These are phyloP conservation scores for Stevia rebaudiana DNA, from an alignment of 140 eudicot genomes.

Conservation along the genomic window DNA sequence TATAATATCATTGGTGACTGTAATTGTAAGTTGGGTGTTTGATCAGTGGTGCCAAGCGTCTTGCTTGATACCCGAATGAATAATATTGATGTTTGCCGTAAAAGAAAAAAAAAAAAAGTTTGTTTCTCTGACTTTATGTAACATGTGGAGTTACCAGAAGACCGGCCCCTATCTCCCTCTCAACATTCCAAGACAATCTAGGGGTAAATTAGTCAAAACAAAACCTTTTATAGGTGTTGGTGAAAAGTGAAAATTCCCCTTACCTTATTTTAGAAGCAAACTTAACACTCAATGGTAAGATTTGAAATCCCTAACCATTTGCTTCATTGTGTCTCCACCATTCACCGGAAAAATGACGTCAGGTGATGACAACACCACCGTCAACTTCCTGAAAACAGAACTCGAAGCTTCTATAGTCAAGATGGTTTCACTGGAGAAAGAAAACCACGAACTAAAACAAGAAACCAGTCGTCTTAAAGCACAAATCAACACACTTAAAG, in stretches of 20 bases:
- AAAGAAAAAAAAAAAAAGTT: no score
- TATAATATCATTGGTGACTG: no score
- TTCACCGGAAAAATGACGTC: slow-evolving; percentile 31
- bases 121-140: no score
- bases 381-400: slow-evolving; percentile 44
- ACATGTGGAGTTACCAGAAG: slow-evolving; percentile 6
- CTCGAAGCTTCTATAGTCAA: slow-evolving; percentile 46
- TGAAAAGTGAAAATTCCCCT: slow-evolving; percentile 32
- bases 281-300: slow-evolving; percentile 18
- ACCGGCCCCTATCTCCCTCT: background rate
- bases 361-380: slow-evolving; percentile 27
- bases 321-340: slow-evolving; percentile 12
- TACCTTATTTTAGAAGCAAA: slow-evolving; percentile 48
- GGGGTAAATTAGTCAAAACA: slow-evolving; percentile 22
- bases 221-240: slow-evolving; percentile 22
- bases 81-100: no score
- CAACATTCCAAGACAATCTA: background rate
- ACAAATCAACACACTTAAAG: slow-evolving; percentile 49
- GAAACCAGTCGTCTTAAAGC: slow-evolving; percentile 46
- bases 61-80: no score
- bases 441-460: slow-evolving; percentile 57
- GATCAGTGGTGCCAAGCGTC: no score
- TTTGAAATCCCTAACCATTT: slow-evolving; percentile 32
- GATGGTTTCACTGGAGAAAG: slow-evolving; percentile 48
- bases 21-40: no score